Evolutionary conservation across 768 basidiomycete genomes (phyloP).

Genomic region (Trametes meyenii): DNA sequence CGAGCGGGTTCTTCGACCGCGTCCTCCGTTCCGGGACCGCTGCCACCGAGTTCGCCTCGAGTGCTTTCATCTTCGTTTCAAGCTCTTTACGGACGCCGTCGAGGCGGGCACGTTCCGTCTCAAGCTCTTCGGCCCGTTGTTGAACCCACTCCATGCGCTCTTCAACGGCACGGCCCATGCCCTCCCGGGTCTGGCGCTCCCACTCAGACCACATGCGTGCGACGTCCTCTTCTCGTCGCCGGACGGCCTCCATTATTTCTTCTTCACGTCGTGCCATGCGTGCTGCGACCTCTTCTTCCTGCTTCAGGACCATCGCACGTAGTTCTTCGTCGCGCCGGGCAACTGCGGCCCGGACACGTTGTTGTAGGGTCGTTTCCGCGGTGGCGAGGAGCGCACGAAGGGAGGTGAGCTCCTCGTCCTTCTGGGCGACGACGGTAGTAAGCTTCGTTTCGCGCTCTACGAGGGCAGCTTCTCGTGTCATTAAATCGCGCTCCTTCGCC

Average conservation of each 20-base stretch:
- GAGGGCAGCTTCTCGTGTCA: conserved; percentile 56
- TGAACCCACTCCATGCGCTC: conserved; percentile 51
- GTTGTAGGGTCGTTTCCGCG: conserved; percentile 43
- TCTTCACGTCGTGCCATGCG: conserved; percentile 70
- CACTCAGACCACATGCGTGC: conserved; percentile 65
- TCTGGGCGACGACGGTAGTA: conserved; percentile 48
- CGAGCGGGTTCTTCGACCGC: conserved; percentile 58
- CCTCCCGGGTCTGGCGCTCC: conserved; percentile 40
- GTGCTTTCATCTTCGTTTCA: conserved; percentile 50
- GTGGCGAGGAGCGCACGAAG: conserved; percentile 46
- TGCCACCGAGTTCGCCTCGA: conserved; percentile 39
- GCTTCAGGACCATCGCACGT: conserved; percentile 60
- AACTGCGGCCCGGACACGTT: conserved; percentile 54
- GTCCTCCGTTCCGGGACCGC: conserved; percentile 28
- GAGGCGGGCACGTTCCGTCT: conserved; percentile 52
- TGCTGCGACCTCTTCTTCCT: conserved; percentile 69
- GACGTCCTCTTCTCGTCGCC: conserved; percentile 64
- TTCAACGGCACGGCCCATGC: conserved; percentile 40
- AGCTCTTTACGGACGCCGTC: conserved; percentile 50
- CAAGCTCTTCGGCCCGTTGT: conserved; percentile 55
- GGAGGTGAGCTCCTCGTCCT: conserved; percentile 59
- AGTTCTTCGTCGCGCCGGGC: conserved; percentile 69
- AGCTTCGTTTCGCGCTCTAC: conserved; percentile 60
- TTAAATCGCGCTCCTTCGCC: conserved; percentile 66
- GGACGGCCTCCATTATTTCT: conserved; percentile 71